Conservation (phyloP, 139 green algal genomes). For the Mychonastes homosphaera region DNA sequence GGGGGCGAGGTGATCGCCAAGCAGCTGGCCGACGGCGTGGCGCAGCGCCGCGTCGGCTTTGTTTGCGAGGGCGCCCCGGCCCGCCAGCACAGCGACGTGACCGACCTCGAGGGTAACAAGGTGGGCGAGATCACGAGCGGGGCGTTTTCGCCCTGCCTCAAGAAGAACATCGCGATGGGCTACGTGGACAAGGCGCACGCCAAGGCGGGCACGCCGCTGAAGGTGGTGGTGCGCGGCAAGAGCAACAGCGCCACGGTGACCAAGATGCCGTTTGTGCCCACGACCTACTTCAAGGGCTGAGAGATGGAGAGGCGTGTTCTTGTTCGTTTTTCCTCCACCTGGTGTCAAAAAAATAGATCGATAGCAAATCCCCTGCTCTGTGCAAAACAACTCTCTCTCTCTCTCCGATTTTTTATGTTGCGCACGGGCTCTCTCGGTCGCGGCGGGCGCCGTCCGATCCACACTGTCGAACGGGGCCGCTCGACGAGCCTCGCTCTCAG, state of each 20-base stretch:
- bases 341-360: no score
- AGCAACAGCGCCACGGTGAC: slow-evolving; percentile 67
- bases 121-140: slow-evolving; percentile 87
- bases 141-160: slow-evolving; percentile 86
- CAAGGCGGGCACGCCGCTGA: slow-evolving; percentile 90
- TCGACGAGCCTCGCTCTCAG: no score
- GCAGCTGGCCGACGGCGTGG: slow-evolving; percentile 82
- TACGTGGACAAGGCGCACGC: slow-evolving; percentile 84
- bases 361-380: no score
- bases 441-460: no score
- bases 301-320: no score
- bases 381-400: no score
- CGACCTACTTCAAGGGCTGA: slow-evolving; percentile 77
- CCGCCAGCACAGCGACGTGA: slow-evolving; percentile 62
- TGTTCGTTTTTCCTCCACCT: no score
- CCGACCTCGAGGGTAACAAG: slow-evolving; percentile 57
- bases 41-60: slow-evolving; percentile 79
- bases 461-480: no score
- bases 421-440: no score
- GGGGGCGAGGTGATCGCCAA: slow-evolving; percentile 87
- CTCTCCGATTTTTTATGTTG: no score
- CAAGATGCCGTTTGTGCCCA: slow-evolving; percentile 98
- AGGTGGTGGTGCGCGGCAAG: slow-evolving; percentile 89
- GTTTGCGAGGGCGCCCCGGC: slow-evolving; percentile 78
- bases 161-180: slow-evolving; percentile 98